Evolutionary conservation across 106 monocot species (phyloP), one percentile per base, ranked within the genome.

Genomic region (Posidonia australis): DNA sequence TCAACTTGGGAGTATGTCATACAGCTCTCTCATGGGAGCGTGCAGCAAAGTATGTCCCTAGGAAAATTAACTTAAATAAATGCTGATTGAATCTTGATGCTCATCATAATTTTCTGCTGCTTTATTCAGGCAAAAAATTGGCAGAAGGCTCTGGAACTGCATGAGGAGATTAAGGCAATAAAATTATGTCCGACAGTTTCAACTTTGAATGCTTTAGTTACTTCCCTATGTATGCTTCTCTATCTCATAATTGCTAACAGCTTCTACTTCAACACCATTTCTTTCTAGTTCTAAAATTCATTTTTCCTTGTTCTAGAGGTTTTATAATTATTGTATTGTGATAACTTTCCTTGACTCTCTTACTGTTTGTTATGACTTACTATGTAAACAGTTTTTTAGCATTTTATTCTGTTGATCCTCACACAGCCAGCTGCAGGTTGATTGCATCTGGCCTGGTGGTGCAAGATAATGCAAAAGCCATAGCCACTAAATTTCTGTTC

Each of bases 11-110:
- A 80, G 58, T 65, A 59, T 90, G 63, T 70, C 94, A 64, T 89
- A 89, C 68, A 90, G 86, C 69, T 94, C 94, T 55, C 66, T 86
- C 53, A 90, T 94, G 94, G 94, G 93, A 19, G 94, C 89, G 57
- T 94, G 94, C 60, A 77, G 89, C 74, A 94, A 94, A 82, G 94
- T 94, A 84, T 30, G 70, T 67, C 43, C 26, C 56, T 72, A 51
- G 10, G 14, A 24, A 24, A 65, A 13, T 19, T 11, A 31, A 52
- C 32, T 66, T 36, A 18, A 11, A 20, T 17, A n/a, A 66, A 30
- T 5, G 9, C 26, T 19, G 9, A 5, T 18, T 23, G 52, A 66
- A 53, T 51, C 17, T 10, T 9, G 31, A 36, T 12, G 49, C 55
- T 72, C 10, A 61, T 26, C 18, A 25, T n/a, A 1, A 13, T 19